Evolutionary conservation across 1,284 basidiomycete genomes (phyloP).

Genomic region (Takashimella tepidaria): DNA sequence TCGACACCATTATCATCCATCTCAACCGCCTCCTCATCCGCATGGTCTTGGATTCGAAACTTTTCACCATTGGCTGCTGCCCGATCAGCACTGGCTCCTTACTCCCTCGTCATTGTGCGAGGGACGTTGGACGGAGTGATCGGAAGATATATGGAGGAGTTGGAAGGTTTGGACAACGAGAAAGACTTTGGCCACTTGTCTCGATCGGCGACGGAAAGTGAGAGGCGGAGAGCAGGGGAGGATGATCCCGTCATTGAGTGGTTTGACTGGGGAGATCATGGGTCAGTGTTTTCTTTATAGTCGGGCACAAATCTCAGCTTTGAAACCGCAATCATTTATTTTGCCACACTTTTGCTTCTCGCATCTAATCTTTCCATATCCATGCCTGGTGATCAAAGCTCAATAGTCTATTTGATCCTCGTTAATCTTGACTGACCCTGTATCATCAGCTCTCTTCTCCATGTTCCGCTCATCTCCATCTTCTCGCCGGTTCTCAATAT

Average conservation of each 20-base stretch:
- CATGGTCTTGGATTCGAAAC: background rate
- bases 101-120: constrained; percentile 36
- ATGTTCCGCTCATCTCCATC: constrained; percentile 34
- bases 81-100: constrained; percentile 23
- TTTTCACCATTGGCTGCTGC: constrained; percentile 22
- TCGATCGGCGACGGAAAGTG: constrained; percentile 15
- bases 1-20: background rate
- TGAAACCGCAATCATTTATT: too few relatives aligned
- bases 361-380: too few relatives aligned
- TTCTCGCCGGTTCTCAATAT: constrained; percentile 30
- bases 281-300: too few relatives aligned
- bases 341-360: too few relatives aligned
- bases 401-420: too few relatives aligned
- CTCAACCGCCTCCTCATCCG: background rate
- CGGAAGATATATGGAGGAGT: constrained; percentile 44
- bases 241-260: constrained; percentile 21
- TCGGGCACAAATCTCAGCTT: too few relatives aligned
- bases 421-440: background rate
- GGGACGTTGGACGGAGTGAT: constrained; percentile 40
- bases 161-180: constrained; percentile 40
- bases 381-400: too few relatives aligned
- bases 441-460: constrained; percentile 25
- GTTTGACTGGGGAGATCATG: constrained; percentile 39
- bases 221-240: constrained; percentile 12
- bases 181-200: constrained; percentile 35